These are phyloP conservation scores for Spathaspora boniae DNA, from an alignment of 805 yeast genomes.

Conservation along the genomic window DNA sequence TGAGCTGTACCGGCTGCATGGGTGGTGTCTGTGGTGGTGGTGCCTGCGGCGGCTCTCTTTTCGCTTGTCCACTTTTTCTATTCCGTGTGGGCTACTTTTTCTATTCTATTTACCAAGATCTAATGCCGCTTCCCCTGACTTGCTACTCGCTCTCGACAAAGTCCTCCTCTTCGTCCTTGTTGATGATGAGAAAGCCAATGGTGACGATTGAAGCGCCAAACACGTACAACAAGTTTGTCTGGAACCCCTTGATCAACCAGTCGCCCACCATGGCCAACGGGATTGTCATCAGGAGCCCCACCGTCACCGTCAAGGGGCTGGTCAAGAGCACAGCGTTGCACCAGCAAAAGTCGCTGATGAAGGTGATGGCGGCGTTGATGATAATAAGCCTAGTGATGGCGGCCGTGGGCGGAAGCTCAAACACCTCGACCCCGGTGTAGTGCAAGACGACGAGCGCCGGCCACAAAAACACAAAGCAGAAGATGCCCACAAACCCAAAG, in stretches of 20 bases:
- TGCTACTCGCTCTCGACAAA: conserved; percentile 17
- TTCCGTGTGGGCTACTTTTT: not conserved
- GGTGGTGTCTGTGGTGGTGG: not conserved
- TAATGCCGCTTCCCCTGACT: not conserved
- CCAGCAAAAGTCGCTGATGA: conserved; percentile 92
- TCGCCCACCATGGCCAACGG: conserved; percentile 95
- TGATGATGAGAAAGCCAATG: conserved; percentile 78
- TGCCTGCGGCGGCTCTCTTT: not conserved
- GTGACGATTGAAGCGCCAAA: conserved; percentile 81
- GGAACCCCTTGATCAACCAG: conserved; percentile 62
- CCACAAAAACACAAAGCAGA: conserved; percentile 74
- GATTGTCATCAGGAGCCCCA: conserved; percentile 88
- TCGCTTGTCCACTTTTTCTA: not conserved
- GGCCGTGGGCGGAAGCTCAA: conserved; percentile 61
- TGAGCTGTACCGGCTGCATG: conserved; percentile 1
- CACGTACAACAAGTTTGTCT: conserved; percentile 59
- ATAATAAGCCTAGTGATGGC: conserved; percentile 51
- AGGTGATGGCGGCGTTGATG: conserved; percentile 71
- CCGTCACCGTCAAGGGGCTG: conserved; percentile 92
- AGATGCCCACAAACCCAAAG: conserved; percentile 92
- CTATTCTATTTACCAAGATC: not conserved
- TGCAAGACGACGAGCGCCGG: conserved; percentile 72
- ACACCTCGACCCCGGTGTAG: conserved; percentile 58
- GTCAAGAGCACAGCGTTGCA: conserved; percentile 92
- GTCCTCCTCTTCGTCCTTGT: conserved; percentile 72